A percentile compares a stretch with the other conserved stretches of the same genome.
phyloP scores from a whole-genome alignment of 2,329 filamentous ascomycete genomes.

The Fusarium sublunatum region DNA sequence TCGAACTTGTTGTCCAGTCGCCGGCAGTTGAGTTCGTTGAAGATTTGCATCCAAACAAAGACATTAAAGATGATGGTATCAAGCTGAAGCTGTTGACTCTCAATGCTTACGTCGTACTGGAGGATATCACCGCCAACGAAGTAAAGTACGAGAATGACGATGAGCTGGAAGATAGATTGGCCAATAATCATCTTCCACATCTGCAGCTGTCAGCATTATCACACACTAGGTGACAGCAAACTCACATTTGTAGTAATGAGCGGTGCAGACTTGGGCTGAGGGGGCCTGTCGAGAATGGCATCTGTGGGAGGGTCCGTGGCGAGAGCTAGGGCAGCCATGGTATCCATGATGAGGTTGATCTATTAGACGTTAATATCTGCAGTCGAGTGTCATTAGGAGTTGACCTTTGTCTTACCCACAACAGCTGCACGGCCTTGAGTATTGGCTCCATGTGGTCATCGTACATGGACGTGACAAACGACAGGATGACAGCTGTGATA shows the following conservation, averaged over 20 bases:
- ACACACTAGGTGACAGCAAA: fast-evolving
- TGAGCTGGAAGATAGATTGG: constrained; percentile 89
- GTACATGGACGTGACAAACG: constrained; percentile 87
- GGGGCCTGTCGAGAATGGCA: constrained; percentile 81
- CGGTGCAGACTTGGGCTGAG: constrained; percentile 65
- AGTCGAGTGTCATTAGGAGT: fast-evolving
- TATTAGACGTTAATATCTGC: not conserved
- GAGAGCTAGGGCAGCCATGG: constrained; percentile 87
- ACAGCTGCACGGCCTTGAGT: constrained; percentile 88
- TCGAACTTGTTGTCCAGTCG: constrained; percentile 95
- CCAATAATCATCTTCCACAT: constrained; percentile 99
- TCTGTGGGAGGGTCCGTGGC: constrained; percentile 89
- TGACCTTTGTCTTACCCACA: constrained; percentile 73
- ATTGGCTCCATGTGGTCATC: constrained; percentile 77
- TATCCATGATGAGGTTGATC: constrained; percentile 93
- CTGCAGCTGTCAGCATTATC: not conserved
- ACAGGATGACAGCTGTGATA: constrained; percentile 87
- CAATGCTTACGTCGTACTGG: constrained; percentile 42
- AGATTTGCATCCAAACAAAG: constrained; percentile 99
- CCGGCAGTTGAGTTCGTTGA: constrained; percentile 81
- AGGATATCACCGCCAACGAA: constrained; percentile 69
- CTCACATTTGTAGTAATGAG: constrained; percentile 77
- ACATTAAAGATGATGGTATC: constrained; percentile 94
- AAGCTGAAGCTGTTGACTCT: constrained; percentile 67
- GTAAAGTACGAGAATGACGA: constrained; percentile 83